A percentile compares a stretch with the other conserved stretches of the same genome.
These are phyloP conservation scores for Claviceps sp. DNA, from an alignment of 2,329 filamentous ascomycete species.

Conservation along the genomic window DNA sequence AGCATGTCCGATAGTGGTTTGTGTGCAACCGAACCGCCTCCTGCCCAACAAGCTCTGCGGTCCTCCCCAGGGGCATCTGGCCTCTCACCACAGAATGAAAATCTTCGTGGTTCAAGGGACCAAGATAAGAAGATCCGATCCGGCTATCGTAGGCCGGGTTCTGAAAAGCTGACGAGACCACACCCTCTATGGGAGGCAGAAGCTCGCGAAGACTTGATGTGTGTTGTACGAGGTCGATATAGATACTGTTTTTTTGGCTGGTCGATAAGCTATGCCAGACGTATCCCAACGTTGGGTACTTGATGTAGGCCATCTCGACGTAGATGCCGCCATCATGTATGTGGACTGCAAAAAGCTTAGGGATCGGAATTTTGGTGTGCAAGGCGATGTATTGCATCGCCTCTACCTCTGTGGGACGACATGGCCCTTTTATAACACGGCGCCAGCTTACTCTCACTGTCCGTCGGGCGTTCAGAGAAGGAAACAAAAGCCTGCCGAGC, in stretches of 20 bases:
- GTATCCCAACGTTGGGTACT: constrained; percentile 9
- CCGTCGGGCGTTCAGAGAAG: constrained; percentile 4
- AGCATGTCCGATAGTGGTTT: constrained; percentile 10
- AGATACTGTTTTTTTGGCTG: constrained; percentile 10
- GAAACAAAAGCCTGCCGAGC: constrained; percentile 14
- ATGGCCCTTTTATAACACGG: constrained; percentile 18
- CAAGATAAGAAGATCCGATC: constrained; percentile 14
- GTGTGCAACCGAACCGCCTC: constrained; percentile 14
- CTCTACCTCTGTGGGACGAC: constrained; percentile 15
- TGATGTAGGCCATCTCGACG: constrained; percentile 16
- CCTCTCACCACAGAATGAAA: constrained; percentile 15
- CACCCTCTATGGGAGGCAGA: constrained; percentile 9
- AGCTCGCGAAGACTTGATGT: constrained; percentile 13
- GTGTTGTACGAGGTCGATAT: constrained; percentile 13
- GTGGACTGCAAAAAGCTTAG: constrained; percentile 14
- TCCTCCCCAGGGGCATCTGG: constrained; percentile 11
- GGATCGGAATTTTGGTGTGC: constrained; percentile 16
- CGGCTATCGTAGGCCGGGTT: constrained; percentile 13
- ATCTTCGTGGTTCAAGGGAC: constrained; percentile 13
- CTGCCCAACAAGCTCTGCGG: constrained; percentile 11
- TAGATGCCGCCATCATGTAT: constrained; percentile 9
- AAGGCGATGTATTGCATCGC: constrained; percentile 17
- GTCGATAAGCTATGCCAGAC: constrained; percentile 11
- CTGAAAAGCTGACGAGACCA: constrained; percentile 14
- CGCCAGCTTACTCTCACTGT: constrained; percentile 15